Evolutionary conservation across 805 yeast genomes (phyloP), one percentile per base, ranked within the genome.

Genomic region (Saturnispora kantuleensis): DNA sequence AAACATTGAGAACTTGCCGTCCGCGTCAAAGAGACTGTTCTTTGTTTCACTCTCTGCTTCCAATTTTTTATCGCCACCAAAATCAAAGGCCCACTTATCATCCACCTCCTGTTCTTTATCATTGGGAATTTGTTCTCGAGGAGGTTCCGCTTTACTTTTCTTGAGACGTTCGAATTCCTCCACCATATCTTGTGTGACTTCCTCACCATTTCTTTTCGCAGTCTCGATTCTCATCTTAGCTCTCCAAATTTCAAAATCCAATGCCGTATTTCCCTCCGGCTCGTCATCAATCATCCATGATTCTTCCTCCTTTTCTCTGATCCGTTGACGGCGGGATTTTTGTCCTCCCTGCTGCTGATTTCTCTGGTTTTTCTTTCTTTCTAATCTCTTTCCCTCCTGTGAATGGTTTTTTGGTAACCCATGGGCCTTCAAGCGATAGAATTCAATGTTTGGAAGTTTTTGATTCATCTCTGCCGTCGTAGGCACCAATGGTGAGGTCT

Each of bases 241-340:
- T 56, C 75, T 74, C 82, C 82, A 77, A 48, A 65, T 68, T 54
- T 77, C 83, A 52, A 76, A 77, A 49, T 77, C 82, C 44, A 72
- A 71, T 3, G 73, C 73, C 0, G 80, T 70, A 44, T 68, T 72
- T 16, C 81, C 81, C 62, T 55, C 48, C 13, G 63, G 60, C 34
- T 55, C 59, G 59, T 70, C 55, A 55, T 66, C 58, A 49, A 56
- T 33, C 63, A 65, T 56, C 69, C 69, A 65, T 5, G 56, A 59
- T 9, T 39, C 44, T 17, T 37, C 47, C 4, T 42, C 32, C 7
- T 41, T 37, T 16, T 17, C 59, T 32, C 55, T 52, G 32, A 47
- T 53, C 43, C 47, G 44, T 12, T 55, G 44, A 35, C 55, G 52
- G 29, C 50, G 41, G 17, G 47, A 34, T 32, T 45, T 45, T 8